These are phyloP conservation scores for Rickenella mellea DNA, from an alignment of 768 basidiomycete genomes.

Conservation along the genomic window DNA sequence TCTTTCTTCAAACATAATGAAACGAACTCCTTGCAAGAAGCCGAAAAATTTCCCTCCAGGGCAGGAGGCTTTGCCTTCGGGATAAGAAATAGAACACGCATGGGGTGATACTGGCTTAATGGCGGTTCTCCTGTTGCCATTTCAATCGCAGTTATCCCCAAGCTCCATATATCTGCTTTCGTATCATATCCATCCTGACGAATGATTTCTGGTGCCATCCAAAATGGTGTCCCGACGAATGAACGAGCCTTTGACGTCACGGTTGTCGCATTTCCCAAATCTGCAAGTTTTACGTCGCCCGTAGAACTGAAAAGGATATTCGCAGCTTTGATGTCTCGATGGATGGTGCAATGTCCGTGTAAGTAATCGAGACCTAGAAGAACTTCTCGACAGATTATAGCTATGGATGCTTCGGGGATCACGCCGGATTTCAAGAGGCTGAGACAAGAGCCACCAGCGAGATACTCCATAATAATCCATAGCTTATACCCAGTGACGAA, in stretches of 20 bases:
- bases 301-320: conserved; percentile 85
- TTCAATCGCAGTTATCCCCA: conserved; percentile 97
- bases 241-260: conserved; percentile 91
- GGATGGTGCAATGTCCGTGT: conserved; percentile 93
- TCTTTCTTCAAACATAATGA: conserved; percentile 88
- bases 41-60: conserved; percentile 78
- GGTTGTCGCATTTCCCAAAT: conserved; percentile 97
- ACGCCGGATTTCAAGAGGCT: conserved; percentile 88
- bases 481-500: conserved; percentile 96
- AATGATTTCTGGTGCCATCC: conserved; percentile 99
- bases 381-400: conserved; percentile 88
- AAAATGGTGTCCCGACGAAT: conserved; percentile 94
- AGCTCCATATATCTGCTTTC: conserved; percentile 96
- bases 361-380: conserved; percentile 91
- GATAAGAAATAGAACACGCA: conserved; percentile 96
- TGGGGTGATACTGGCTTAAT: conserved; percentile 93
- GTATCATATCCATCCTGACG: conserved; percentile 93
- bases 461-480: conserved; percentile 99
- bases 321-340: conserved; percentile 98
- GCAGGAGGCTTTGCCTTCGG: conserved; percentile 92
- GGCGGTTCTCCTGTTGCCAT: conserved; percentile 98
- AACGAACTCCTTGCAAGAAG: conserved; percentile 91
- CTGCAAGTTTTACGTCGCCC: conserved; percentile 94
- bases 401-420: conserved; percentile 90
- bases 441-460: conserved; percentile 96